Conservation (phyloP, 345 rosid genomes). For the Eucalyptus marginata region DNA sequence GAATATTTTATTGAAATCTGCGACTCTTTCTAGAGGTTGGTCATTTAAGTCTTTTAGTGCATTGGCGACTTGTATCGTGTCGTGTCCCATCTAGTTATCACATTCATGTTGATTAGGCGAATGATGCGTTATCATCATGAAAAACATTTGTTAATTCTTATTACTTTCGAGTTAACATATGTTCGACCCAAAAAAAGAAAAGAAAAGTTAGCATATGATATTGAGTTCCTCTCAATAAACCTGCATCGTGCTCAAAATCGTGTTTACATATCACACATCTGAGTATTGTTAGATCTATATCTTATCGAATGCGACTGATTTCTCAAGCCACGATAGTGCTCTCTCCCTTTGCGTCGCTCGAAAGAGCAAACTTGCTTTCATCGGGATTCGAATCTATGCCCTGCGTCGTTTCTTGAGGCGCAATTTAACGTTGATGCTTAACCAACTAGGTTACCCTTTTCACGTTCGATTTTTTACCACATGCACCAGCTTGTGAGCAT, state of each 20-base stretch:
- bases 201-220: neutral
- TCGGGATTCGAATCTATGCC: neutral
- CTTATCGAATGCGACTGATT: neutral
- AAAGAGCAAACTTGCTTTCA: neutral
- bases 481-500: neutral
- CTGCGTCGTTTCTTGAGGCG: neutral
- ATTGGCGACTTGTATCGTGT: fast-evolving
- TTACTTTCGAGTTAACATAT: neutral
- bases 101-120: fast-evolving
- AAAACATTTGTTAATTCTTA: neutral
- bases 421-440: neutral
- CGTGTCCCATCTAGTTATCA: fast-evolving
- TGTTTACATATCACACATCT: neutral
- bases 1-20: fast-evolving
- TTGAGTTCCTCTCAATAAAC: neutral
- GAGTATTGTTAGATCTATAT: neutral
- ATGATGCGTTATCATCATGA: neutral
- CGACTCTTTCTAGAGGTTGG: neutral
- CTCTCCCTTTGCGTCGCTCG: neutral
- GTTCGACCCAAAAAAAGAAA: neutral
- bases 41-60: fast-evolving
- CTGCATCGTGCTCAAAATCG: fast-evolving
- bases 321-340: neutral
- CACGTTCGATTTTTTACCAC: neutral
- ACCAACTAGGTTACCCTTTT: neutral